Conservation (phyloP, 2,329 filamentous ascomycete species). For the Aspergillus hiratsukae region DNA sequence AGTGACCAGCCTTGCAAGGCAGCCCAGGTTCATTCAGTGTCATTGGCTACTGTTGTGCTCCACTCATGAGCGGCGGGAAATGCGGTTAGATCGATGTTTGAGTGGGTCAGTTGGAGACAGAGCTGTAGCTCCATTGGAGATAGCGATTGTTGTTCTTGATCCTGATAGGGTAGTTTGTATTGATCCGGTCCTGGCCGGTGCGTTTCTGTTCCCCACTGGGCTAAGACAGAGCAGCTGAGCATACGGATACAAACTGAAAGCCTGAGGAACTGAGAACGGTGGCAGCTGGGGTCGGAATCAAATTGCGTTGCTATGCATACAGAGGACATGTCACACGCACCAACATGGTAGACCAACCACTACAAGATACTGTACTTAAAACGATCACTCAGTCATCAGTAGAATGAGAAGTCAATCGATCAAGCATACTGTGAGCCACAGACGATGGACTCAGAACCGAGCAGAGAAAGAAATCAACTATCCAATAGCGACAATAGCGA, state of each 20-base stretch:
- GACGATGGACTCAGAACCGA: background rate
- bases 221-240: no score
- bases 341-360: background rate
- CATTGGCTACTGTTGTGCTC: background rate
- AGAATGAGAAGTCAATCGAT: background rate
- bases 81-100: background rate
- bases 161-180: background rate
- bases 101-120: background rate
- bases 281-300: background rate
- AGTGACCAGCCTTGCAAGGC: conserved; percentile 17
- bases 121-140: background rate
- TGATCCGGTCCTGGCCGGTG: background rate
- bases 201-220: no score
- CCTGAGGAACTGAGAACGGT: background rate
- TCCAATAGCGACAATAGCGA: background rate
- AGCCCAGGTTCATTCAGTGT: conserved; percentile 8
- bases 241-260: background rate
- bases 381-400: background rate
- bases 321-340: background rate
- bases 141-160: background rate
- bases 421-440: background rate
- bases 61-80: background rate
- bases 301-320: background rate
- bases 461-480: background rate
- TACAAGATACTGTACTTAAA: background rate